These are phyloP conservation scores for Suillus decipiens DNA, from an alignment of 768 basidiomycete genomes.

Conservation along the genomic window DNA sequence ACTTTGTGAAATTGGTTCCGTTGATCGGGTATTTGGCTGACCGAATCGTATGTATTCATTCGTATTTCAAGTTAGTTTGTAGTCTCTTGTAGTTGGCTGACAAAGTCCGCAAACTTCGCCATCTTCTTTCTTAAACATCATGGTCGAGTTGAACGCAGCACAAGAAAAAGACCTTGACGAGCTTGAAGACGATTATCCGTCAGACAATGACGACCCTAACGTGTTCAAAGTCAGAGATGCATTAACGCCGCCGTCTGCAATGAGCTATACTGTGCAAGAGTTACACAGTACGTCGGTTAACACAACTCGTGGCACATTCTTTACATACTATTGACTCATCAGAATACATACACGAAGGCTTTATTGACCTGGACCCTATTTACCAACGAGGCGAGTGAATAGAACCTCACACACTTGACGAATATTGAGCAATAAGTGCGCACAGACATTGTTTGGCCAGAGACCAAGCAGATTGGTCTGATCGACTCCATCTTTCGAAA, in stretches of 20 bases:
- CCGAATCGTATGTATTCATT: not conserved
- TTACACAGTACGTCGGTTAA: slow-evolving; percentile 44
- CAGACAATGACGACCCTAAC: slow-evolving; percentile 41
- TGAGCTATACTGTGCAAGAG: slow-evolving; percentile 44
- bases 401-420: not conserved
- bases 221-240: slow-evolving; percentile 47
- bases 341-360: slow-evolving; percentile 62
- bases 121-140: slow-evolving; percentile 12
- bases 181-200: slow-evolving; percentile 45
- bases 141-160: slow-evolving; percentile 19
- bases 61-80: not conserved
- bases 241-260: slow-evolving; percentile 41
- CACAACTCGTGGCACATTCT: not conserved
- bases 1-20: not conserved
- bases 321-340: not conserved
- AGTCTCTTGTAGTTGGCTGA: not conserved
- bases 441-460: slow-evolving; percentile 77
- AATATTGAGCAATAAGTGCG: not conserved
- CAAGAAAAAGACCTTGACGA: slow-evolving; percentile 48
- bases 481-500: slow-evolving; percentile 56
- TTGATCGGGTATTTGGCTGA: slow-evolving; percentile 1
- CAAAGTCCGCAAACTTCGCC: not conserved
- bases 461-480: slow-evolving; percentile 59
- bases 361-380: slow-evolving; percentile 67
- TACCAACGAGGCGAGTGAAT: slow-evolving; percentile 65